Percentiles rank a stretch among this genome's conserved stretches.
Conservation (phyloP, 164 flowering plant genomes). For the Malania oleifera region DNA sequence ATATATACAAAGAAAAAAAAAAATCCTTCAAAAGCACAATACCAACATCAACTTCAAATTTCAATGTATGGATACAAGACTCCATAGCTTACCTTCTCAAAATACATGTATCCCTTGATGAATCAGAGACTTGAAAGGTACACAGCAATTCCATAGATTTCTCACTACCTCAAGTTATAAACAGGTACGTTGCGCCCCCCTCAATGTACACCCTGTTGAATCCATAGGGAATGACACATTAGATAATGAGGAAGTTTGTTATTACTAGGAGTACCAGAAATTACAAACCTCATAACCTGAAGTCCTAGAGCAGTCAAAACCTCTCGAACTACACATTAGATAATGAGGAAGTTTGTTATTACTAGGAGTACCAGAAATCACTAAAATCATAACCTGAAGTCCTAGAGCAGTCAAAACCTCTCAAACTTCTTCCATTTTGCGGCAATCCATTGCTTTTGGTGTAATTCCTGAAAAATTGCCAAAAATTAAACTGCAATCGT, state of each 20-base stretch:
- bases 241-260: background rate
- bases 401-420: constrained; percentile 60
- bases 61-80: constrained; percentile 5
- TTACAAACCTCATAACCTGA: constrained; percentile 61
- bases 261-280: constrained; percentile 12
- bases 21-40: background rate
- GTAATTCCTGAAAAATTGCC: constrained; percentile 29
- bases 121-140: constrained; percentile 31
- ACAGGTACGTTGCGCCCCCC: constrained; percentile 32
- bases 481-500: constrained; percentile 2
- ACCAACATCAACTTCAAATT: background rate
- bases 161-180: constrained; percentile 47
- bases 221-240: background rate
- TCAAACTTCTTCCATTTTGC: constrained; percentile 47
- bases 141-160: constrained; percentile 43
- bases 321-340: constrained; percentile 37
- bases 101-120: constrained; percentile 21
- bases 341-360: background rate
- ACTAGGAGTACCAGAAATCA: constrained; percentile 14
- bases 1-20: too few species aligned
- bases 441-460: constrained; percentile 39
- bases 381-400: constrained; percentile 65
- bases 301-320: constrained; percentile 58
- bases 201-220: constrained; percentile 40
- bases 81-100: constrained; percentile 46